Base-by-base conservation (phyloP, 2,329 filamentous ascomycete species). In the Aaosphaeria pasadenensis region DNA sequence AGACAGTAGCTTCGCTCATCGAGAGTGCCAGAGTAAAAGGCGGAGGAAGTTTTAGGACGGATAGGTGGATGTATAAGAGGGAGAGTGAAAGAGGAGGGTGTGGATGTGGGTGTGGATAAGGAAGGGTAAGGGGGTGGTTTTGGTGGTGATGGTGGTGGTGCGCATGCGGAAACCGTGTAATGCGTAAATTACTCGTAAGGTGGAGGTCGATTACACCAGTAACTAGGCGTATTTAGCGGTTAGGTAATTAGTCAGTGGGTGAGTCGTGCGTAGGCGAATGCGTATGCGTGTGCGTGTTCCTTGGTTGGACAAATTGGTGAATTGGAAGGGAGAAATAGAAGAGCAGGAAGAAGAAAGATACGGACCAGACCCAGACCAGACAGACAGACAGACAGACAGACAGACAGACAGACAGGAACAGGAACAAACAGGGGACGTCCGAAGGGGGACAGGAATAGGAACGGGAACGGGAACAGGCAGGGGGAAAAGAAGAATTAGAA, bases 1-100 rank as follows among this genome's bases (percentile, higher is more conserved):
- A 63, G 53, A 55, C 56, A 56, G 17, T 24, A 24, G 54, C 45
- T 52, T 59, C 53, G 60, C 60, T 61, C 63, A 62, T 60, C 32
- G 36, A 35, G 13, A 36, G 53, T 42, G 47, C 39, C 47, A 36
- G n/a, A 36, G 33, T n/a, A 36, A n/a, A 36, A 36, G 33, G 33
- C 33, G 33, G 33, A 9, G 33, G 33, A 9, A n/a, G 33, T 9
- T 36, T 9, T 36, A 36, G n/a, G n/a, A 9, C 7, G 33, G 33
- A 36, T 36, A n/a, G 33, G 52, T 48, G 33, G 33, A 36, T 36
- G 33, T 9, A 51, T 48, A 50, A 47, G 46, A 51, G 42, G 48
- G 47, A 45, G 45, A 45, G 39, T 44, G 44, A 47, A 46, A 43
- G 33, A 44, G 13, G 55, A 50, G 46, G 42, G 48, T 44, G 44